A percentile compares a stretch with the other conserved stretches of the same genome.
phyloP scores from a whole-genome alignment of 2,329 filamentous ascomycete species.

The Exophiala viscosa region DNA sequence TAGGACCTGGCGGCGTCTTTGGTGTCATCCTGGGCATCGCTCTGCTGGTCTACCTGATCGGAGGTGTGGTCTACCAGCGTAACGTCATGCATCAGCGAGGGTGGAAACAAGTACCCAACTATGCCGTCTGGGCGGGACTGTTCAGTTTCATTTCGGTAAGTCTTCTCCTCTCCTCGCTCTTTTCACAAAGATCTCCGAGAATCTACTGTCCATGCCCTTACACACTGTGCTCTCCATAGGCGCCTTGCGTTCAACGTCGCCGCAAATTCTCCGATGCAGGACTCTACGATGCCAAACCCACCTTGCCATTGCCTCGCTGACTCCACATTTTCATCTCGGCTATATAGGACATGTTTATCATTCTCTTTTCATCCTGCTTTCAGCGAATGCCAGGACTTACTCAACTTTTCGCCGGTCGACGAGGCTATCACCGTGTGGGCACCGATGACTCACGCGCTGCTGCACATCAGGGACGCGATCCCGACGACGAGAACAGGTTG shows the following conservation, averaged over 20 bases:
- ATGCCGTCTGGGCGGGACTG: constrained; percentile 84
- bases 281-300: constrained; percentile 18
- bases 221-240: constrained; percentile 18
- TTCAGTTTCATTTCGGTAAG: constrained; percentile 75
- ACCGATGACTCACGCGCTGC: constrained; percentile 29
- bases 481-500: constrained; percentile 84
- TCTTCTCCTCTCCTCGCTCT: neutral
- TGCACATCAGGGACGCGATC: constrained; percentile 40
- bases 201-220: constrained; percentile 15
- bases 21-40: constrained; percentile 77
- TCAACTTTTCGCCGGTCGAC: constrained; percentile 31
- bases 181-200: neutral
- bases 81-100: constrained; percentile 91
- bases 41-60: constrained; percentile 81
- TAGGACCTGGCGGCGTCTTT: constrained; percentile 72
- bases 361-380: constrained; percentile 44
- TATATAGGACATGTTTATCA: constrained; percentile 45
- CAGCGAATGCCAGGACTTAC: constrained; percentile 37
- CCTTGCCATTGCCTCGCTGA: constrained; percentile 13
- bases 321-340: constrained; percentile 5
- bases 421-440: constrained; percentile 36
- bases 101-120: constrained; percentile 94
- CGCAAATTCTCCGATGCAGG: constrained; percentile 6
- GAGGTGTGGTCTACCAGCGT: constrained; percentile 91
- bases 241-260: constrained; percentile 11